Conservation (phyloP, 2,329 filamentous ascomycete genomes). For the Stachybotrys chartarum region DNA sequence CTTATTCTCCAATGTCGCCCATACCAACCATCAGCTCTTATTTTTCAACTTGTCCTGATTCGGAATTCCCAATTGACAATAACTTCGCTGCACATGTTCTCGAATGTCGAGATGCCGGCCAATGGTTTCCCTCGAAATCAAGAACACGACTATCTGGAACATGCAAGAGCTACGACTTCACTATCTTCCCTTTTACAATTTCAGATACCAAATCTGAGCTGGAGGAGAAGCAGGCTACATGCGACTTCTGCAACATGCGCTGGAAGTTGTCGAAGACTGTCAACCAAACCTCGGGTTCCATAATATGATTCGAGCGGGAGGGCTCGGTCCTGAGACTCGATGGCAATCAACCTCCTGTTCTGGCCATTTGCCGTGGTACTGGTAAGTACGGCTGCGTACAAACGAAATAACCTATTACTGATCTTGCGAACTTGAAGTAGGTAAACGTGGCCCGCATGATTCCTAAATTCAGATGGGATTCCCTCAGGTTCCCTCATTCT, state of each 20-base stretch:
- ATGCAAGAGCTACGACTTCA: background rate
- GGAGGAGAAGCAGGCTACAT: background rate
- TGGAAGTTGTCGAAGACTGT: background rate
- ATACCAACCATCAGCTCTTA: no score
- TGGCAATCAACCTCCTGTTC: background rate
- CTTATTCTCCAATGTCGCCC: no score
- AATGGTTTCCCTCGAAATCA: no score
- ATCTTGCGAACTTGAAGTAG: background rate
- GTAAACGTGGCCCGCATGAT: no score
- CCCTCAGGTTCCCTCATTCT: slow-evolving; percentile 1
- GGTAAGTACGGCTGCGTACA: background rate
- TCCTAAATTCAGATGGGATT: slow-evolving; percentile 4
- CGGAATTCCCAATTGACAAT: background rate
- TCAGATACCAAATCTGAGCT: background rate
- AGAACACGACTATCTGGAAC: background rate
- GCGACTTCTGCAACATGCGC: background rate
- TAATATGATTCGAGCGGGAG: background rate
- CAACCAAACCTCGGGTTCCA: background rate
- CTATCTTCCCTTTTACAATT: background rate
- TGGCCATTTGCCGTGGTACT: background rate
- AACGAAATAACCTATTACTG: background rate
- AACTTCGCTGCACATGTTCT: background rate
- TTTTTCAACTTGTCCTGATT: no score
- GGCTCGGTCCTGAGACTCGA: background rate
- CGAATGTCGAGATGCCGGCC: no score